phyloP scores from a whole-genome alignment of 1,284 basidiomycete genomes.

The Schizophyllum amplum region DNA sequence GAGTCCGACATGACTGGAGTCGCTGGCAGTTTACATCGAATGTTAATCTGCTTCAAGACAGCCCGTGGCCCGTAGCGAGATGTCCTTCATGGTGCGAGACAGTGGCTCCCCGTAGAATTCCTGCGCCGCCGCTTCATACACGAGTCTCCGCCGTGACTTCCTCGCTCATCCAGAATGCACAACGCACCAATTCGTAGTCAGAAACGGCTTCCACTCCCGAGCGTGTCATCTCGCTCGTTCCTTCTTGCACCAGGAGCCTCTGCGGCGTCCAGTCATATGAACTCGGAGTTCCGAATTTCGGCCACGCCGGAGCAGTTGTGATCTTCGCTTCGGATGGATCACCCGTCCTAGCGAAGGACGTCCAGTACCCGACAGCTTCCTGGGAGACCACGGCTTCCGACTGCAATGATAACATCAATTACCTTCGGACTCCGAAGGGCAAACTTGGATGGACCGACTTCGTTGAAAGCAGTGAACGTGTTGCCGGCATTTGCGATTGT shows the following conservation, averaged over 20 bases:
- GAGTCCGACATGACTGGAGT: too few species aligned
- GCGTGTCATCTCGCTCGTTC: slow-evolving; percentile 17
- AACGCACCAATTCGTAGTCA: slow-evolving; percentile 24
- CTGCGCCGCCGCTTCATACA: too few species aligned
- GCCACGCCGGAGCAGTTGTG: slow-evolving; percentile 25
- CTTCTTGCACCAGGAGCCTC: slow-evolving; percentile 16
- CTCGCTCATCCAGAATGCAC: slow-evolving; percentile 33
- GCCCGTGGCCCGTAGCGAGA: too few species aligned
- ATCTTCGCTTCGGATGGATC: slow-evolving; percentile 25
- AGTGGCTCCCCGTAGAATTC: too few species aligned
- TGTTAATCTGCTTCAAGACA: too few species aligned
- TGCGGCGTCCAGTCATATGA: slow-evolving; percentile 5
- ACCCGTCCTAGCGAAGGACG: slow-evolving; percentile 30
- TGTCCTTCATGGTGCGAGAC: too few species aligned
- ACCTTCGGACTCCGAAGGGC: not conserved
- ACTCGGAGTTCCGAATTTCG: slow-evolving; percentile 9
- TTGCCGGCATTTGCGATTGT: slow-evolving; percentile 28
- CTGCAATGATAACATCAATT: slow-evolving; percentile 19
- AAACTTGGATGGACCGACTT: slow-evolving; percentile 17
- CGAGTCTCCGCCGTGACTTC: slow-evolving; percentile 22
- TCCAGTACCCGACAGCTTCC: slow-evolving; percentile 38
- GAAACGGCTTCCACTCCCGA: slow-evolving; percentile 24
- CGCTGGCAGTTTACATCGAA: too few species aligned
- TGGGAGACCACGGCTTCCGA: slow-evolving; percentile 30
- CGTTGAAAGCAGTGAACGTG: slow-evolving; percentile 31